Conservation (phyloP, 257 asterid species). For the Solanum sejunctum region DNA sequence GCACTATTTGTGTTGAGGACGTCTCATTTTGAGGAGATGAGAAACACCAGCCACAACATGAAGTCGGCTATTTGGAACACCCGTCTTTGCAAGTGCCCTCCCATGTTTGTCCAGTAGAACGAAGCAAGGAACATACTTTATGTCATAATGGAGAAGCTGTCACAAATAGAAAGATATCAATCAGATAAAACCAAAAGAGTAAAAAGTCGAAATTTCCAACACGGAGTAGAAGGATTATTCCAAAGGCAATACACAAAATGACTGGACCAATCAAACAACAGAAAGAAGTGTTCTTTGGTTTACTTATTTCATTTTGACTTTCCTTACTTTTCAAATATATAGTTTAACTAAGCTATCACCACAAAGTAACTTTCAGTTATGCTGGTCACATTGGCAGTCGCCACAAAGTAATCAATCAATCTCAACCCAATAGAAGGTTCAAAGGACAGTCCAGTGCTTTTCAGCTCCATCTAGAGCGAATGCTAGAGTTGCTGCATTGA, state of each 20-base stretch:
- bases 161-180: background rate
- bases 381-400: background rate
- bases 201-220: background rate
- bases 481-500: background rate
- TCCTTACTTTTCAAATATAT: background rate
- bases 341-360: background rate
- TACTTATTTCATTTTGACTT: background rate
- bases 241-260: background rate
- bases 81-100: constrained; percentile 66
- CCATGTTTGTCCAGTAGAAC: constrained; percentile 68
- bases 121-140: constrained; percentile 85
- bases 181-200: background rate
- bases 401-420: background rate
- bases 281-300: background rate
- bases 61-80: constrained; percentile 55
- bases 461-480: background rate
- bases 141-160: constrained; percentile 78
- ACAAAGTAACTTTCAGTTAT: background rate
- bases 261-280: background rate
- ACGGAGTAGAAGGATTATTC: background rate
- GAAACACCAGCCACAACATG: constrained; percentile 79
- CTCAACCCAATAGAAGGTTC: background rate
- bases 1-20: constrained; percentile 7
- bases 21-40: constrained; percentile 60
- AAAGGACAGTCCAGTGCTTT: background rate